Percentiles rank a stretch among this genome's conserved stretches.
These are phyloP conservation scores for Hypoxylon sp. DNA, from an alignment of 2,329 filamentous ascomycete genomes.

Conservation along the genomic window DNA sequence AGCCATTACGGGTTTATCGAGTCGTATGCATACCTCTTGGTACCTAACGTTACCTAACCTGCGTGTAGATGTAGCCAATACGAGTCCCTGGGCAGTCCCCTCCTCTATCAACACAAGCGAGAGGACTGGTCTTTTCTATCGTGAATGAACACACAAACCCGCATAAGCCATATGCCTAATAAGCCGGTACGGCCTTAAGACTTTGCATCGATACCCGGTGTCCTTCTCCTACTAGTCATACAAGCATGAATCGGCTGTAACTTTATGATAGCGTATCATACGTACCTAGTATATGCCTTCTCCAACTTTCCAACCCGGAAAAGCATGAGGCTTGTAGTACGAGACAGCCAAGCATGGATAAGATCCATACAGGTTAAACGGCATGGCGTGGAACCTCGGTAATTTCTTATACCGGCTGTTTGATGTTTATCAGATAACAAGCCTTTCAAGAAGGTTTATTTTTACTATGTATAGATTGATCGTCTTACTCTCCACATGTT, in stretches of 20 bases:
- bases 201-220: neutral
- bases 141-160: neutral
- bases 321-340: neutral
- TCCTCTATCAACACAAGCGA: neutral
- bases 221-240: neutral
- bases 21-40: neutral
- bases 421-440: conserved; percentile 17
- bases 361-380: conserved; percentile 2
- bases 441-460: neutral
- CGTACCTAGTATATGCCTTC: neutral
- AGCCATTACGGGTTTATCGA: neutral
- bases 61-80: neutral
- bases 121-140: neutral
- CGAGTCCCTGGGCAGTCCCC: neutral
- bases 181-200: conserved; percentile 2
- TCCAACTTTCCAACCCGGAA: neutral
- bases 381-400: conserved; percentile 24
- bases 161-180: neutral
- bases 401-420: conserved; percentile 15
- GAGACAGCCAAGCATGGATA: conserved; percentile 22
- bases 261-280: neutral
- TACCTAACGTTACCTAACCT: neutral
- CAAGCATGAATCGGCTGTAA: neutral
- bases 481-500: conserved; percentile 6
- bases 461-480: neutral